Evolutionary conservation across 2,329 filamentous ascomycete species (phyloP), one percentile per base, ranked within the genome.

Genomic region (Sclerotinia borealis): DNA sequence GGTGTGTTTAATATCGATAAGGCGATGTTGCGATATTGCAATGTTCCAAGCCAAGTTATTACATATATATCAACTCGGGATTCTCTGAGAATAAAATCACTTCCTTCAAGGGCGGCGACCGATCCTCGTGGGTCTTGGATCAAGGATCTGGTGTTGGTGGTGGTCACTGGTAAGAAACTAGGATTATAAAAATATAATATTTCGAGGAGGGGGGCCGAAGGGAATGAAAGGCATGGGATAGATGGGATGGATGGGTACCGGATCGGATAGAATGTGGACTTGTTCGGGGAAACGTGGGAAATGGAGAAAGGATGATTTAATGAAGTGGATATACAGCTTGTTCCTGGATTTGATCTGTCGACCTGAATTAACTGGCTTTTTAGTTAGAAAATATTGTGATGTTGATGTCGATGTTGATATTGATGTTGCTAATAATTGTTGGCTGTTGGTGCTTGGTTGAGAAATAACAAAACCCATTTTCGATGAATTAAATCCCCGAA

Each of bases 71-170:
- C 34, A 55, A 54, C 19, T 43, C 27, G 15, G 36, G n/a, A 37
- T 37, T 48, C 58, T 48, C 50, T 45, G 25, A 29, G 17, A 56
- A 58, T 25, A 39, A 49, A 29, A 11, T 22, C 50, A 58, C 39
- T 58, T 56, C 50, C 60, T 58, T 58, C 50, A 56, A n/a, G n/a
- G 43, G 41, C 60, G 60, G 60, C 60, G 9, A 49, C 13, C 41
- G 52, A 62, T 62, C 50, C 60, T 49, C 36, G 58, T 56, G 41
- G 50, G 60, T 58, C 50, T 58, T 27, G 25, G 34, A 25, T 47
- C 22, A 34, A 55, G n/a, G 41, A 31, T 39, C 25, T 48, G 31
- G 50, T 43, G 56, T 39, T 52, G 27, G 49, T 22, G 52, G 31
- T 37, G 41, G 51, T 43, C 4, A 19, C 3, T 43, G 41, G 55